Percentiles rank a stretch among this genome's conserved stretches.
phyloP scores from a whole-genome alignment of 176 grass and related monocot genomes.

The Guadua angustifolia region DNA sequence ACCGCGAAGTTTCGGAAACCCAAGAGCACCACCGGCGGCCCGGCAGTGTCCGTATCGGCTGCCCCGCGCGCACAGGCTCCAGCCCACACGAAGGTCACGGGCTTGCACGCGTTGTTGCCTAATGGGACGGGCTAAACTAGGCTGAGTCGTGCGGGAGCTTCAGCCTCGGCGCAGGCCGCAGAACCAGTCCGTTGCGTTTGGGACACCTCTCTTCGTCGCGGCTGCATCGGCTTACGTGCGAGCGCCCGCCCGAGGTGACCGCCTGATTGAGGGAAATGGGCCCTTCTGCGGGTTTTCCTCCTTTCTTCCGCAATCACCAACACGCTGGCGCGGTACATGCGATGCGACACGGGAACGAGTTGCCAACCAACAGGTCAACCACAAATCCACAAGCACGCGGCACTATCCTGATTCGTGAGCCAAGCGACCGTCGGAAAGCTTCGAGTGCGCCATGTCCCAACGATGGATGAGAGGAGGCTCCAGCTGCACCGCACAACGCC shows the following conservation, averaged over 20 bases:
- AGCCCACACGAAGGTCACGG: too few species aligned
- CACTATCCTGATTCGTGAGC: not conserved
- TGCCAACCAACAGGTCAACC: not conserved
- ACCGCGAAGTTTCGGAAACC: not conserved
- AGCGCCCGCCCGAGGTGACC: too few species aligned
- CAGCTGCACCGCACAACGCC: not conserved
- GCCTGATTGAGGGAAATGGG: not conserved
- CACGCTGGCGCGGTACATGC: too few species aligned
- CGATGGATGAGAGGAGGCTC: slow-evolving; percentile 1
- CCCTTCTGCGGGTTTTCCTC: too few species aligned
- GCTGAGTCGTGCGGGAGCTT: not conserved
- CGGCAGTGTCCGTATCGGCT: too few species aligned
- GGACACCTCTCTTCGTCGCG: not conserved
- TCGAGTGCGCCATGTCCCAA: not conserved
- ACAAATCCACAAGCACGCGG: not conserved
- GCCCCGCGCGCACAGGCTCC: too few species aligned
- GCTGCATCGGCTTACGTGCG: not conserved
- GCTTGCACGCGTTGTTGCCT: not conserved
- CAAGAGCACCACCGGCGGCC: too few species aligned
- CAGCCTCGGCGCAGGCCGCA: too few species aligned
- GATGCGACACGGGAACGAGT: not conserved
- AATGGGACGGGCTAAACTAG: not conserved
- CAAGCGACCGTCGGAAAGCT: not conserved
- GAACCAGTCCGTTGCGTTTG: too few species aligned
- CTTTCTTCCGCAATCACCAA: not conserved